Evolutionary conservation across 176 grass and related monocot species (phyloP).

Genomic region (Aegilops longissima): DNA sequence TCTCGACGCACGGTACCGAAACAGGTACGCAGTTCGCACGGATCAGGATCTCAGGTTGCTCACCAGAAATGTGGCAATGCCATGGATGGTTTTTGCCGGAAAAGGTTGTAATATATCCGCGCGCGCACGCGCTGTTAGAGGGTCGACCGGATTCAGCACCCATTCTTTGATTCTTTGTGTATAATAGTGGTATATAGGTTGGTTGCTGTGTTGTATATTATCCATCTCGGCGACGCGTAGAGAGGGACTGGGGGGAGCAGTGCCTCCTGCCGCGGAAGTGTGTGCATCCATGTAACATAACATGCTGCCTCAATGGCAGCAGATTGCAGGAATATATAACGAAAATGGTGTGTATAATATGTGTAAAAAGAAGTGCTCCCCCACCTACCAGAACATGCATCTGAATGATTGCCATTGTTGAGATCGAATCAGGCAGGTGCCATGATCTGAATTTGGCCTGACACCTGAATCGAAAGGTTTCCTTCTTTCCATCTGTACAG

Average conservation of each 20-base stretch:
- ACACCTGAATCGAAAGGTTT: too few species aligned
- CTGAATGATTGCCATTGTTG: too few species aligned
- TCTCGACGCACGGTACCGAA: not conserved
- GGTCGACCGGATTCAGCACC: constrained; percentile 32
- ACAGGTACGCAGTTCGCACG: not conserved
- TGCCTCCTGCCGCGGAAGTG: constrained; percentile 12
- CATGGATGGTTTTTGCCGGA: not conserved
- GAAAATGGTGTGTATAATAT: not conserved
- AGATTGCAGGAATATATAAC: not conserved
- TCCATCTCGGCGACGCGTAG: not conserved
- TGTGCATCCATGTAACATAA: constrained; percentile 29
- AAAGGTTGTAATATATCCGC: not conserved
- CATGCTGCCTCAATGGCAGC: not conserved
- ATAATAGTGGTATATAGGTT: constrained; percentile 29
- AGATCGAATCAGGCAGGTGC: too few species aligned
- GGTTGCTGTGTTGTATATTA: not conserved
- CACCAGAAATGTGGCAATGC: not conserved
- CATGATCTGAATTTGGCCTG: too few species aligned
- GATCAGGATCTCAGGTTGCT: not conserved
- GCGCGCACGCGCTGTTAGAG: not conserved
- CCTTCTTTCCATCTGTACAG: too few species aligned
- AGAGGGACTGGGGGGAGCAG: constrained; percentile 30
- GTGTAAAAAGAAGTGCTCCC: too few species aligned
- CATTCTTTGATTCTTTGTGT: constrained; percentile 27
- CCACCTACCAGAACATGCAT: too few species aligned